Evolutionary conservation across 2,329 filamentous ascomycete genomes (phyloP).

Genomic region (Aspergillus uvarum): DNA sequence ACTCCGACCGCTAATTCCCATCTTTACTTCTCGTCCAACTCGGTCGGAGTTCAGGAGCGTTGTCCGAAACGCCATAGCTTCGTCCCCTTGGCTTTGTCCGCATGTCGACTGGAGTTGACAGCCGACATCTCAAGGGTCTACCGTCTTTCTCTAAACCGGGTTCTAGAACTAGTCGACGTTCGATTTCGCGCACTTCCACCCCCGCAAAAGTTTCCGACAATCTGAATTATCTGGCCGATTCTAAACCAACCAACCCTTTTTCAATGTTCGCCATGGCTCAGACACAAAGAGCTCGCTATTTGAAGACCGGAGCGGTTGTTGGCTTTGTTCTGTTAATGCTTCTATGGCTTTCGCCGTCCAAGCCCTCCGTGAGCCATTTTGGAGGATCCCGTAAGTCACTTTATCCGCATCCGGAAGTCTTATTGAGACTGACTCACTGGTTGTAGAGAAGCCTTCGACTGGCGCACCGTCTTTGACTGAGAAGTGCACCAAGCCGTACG

Average conservation of each 20-base stretch:
- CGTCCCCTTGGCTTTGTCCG: slow-evolving; percentile 34
- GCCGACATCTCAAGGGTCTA: slow-evolving; percentile 50
- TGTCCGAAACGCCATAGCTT: slow-evolving; percentile 21
- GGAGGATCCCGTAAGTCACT: slow-evolving; percentile 24
- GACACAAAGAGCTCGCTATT: slow-evolving; percentile 59
- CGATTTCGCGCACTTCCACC: slow-evolving; percentile 51
- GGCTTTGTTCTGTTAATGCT: slow-evolving; percentile 59
- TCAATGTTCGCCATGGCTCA: slow-evolving; percentile 57
- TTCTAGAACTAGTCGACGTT: slow-evolving; percentile 51
- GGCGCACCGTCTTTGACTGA: slow-evolving; percentile 56
- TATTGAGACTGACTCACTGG: slow-evolving; percentile 3
- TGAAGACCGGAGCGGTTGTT: slow-evolving; percentile 63
- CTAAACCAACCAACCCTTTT: slow-evolving; percentile 36
- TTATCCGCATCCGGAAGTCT: not conserved
- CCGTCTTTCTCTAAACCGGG: slow-evolving; percentile 55
- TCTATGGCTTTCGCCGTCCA: slow-evolving; percentile 53
- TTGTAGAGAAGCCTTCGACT: slow-evolving; percentile 26
- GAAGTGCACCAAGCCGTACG: slow-evolving; percentile 79
- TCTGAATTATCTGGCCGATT: slow-evolving; percentile 45
- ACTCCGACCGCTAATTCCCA: slow-evolving; percentile 26
- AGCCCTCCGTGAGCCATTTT: slow-evolving; percentile 25
- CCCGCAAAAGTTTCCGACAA: slow-evolving; percentile 46
- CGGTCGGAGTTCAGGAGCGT: slow-evolving; percentile 13
- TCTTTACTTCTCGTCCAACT: slow-evolving; percentile 17
- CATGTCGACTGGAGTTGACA: slow-evolving; percentile 58